phyloP scores from a whole-genome alignment of 108 stramenopile genomes.

The Schizochytrium sp. region DNA sequence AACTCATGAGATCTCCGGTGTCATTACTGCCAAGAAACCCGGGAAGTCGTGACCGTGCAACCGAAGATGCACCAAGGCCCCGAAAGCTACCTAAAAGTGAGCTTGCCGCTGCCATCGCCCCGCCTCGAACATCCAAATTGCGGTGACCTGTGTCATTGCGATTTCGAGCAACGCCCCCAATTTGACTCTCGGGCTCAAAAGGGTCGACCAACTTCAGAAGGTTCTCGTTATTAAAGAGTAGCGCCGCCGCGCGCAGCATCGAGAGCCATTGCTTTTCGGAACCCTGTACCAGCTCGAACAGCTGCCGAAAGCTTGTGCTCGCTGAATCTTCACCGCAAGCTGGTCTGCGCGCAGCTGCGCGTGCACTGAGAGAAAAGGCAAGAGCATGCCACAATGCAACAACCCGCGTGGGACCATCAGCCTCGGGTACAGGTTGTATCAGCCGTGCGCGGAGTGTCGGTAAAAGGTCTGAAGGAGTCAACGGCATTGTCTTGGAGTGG shows the following conservation, averaged over 20 bases:
- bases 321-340: neutral
- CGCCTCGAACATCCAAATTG: no score
- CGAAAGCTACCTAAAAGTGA: no score
- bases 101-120: no score
- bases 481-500: neutral
- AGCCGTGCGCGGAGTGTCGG: neutral
- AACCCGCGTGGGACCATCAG: neutral
- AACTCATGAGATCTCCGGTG: no score
- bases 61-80: no score
- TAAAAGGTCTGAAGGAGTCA: neutral
- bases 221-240: neutral
- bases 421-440: neutral
- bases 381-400: conserved; percentile 13
- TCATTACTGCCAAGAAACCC: no score
- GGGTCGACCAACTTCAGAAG: no score
- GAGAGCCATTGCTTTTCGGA: conserved; percentile 8
- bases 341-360: neutral
- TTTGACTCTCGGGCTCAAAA: no score
- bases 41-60: no score
- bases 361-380: conserved; percentile 20
- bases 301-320: neutral
- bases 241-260: conserved; percentile 31
- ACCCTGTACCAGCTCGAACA: neutral
- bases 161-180: no score
- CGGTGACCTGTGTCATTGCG: no score